A percentile compares a stretch with the other conserved stretches of the same genome.
These are phyloP conservation scores for Arthrobotrys entomopaga DNA, from an alignment of 2,329 filamentous ascomycete species.

Conservation along the genomic window DNA sequence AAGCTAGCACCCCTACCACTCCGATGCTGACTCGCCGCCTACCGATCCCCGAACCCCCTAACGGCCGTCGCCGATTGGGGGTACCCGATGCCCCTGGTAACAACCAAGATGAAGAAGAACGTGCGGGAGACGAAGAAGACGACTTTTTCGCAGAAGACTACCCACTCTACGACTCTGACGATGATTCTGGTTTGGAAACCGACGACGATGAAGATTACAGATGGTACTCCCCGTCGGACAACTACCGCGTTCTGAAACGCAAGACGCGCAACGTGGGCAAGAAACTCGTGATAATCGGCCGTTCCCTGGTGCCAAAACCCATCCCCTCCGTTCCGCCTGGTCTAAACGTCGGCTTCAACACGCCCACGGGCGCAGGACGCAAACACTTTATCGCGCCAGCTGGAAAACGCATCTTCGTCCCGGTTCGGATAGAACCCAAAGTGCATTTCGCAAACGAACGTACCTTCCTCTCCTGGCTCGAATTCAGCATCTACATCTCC, in stretches of 20 bases:
- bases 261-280: constrained; percentile 41
- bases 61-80: not conserved
- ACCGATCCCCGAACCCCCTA: constrained; percentile 28
- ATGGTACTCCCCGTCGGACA: constrained; percentile 43
- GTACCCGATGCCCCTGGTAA: constrained; percentile 17
- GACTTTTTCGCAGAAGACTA: constrained; percentile 52
- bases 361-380: constrained; percentile 41
- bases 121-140: constrained; percentile 46
- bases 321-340: constrained; percentile 44
- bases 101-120: constrained; percentile 61
- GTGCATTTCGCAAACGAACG: constrained; percentile 96
- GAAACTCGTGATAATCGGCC: constrained; percentile 49
- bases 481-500: constrained; percentile 94
- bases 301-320: constrained; percentile 43
- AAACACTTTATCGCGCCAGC: constrained; percentile 69
- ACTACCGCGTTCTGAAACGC: constrained; percentile 38
- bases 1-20: constrained; percentile 60
- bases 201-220: constrained; percentile 44
- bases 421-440: constrained; percentile 94
- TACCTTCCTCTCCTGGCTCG: constrained; percentile 96
- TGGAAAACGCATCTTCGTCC: constrained; percentile 79
- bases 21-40: constrained; percentile 25
- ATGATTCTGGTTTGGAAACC: constrained; percentile 47
- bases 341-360: constrained; percentile 50
- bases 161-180: constrained; percentile 41